Evolutionary conservation across 2,329 filamentous ascomycete genomes (phyloP).

Genomic region (Fusarium chaquense): DNA sequence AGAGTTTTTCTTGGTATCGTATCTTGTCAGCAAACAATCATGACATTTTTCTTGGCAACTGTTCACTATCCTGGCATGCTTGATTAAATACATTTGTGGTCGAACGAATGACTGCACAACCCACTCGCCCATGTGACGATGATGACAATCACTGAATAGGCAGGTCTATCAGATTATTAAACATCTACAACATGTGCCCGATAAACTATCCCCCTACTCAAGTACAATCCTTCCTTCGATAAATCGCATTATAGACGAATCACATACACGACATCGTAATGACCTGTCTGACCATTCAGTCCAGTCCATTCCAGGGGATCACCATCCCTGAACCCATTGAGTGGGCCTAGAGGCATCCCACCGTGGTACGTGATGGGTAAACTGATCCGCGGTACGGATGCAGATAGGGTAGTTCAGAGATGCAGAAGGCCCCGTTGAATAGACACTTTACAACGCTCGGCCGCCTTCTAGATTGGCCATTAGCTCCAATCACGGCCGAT

Average conservation of each 20-base stretch:
- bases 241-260: not conserved
- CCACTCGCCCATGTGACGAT: not conserved
- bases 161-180: constrained; percentile 15
- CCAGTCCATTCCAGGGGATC: constrained; percentile 2
- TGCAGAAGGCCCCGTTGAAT: constrained; percentile 2
- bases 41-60: not conserved
- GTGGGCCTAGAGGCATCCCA: not conserved
- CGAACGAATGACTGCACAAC: not conserved
- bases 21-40: not conserved
- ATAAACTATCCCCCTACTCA: not conserved
- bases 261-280: not conserved
- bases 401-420: not conserved
- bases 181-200: not conserved
- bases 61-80: not conserved
- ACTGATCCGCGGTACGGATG: not conserved
- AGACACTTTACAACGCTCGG: not conserved
- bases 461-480: not conserved
- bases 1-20: not conserved
- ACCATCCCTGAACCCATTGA: not conserved
- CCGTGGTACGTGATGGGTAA: not conserved
- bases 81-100: not conserved
- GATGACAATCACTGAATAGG: constrained; percentile 9
- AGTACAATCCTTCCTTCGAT: not conserved
- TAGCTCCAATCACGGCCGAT: not conserved
- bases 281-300: not conserved